A percentile compares a stretch with the other conserved stretches of the same genome.
Conservation (phyloP, 1,284 basidiomycete genomes). For the Salmacisia buchloeana region DNA sequence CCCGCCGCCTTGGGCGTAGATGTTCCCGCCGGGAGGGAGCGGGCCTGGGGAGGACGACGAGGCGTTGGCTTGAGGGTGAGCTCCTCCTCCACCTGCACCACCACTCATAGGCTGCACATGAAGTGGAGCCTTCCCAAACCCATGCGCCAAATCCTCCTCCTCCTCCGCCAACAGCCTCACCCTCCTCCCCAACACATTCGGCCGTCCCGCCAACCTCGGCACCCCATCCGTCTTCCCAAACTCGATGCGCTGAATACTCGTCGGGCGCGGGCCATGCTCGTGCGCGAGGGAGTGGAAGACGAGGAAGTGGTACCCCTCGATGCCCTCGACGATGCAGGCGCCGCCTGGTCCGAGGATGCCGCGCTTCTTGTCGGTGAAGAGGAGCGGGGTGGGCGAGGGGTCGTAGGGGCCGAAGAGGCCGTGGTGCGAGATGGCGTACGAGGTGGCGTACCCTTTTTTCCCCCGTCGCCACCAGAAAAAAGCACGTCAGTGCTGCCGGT, state of each 20-base stretch:
- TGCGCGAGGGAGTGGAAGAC: conserved; percentile 30
- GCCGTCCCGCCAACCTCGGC: conserved; percentile 23
- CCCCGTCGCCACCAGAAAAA: too few species aligned
- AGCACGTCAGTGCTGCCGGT: too few species aligned
- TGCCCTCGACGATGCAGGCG: conserved; percentile 24
- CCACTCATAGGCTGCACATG: not conserved
- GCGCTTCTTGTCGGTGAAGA: conserved; percentile 24
- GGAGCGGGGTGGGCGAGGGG: conserved; percentile 19
- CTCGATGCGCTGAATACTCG: conserved; percentile 30
- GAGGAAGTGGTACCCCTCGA: conserved; percentile 31
- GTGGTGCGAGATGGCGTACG: conserved; percentile 27
- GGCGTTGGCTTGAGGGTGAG: too few species aligned
- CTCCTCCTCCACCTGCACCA: not conserved
- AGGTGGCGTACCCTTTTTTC: conserved; percentile 32
- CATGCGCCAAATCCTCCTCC: conserved; percentile 22
- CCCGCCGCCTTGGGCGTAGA: conserved; percentile 1
- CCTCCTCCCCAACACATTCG: conserved; percentile 30
- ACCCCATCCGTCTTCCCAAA: conserved; percentile 20
- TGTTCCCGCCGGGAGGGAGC: not conserved
- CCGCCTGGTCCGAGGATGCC: conserved; percentile 33
- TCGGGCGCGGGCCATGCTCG: conserved; percentile 27
- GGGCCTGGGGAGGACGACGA: too few species aligned
- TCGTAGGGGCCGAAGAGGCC: conserved; percentile 32
- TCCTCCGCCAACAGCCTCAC: conserved; percentile 30
- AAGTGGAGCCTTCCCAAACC: not conserved